phyloP scores from a whole-genome alignment of 139 green algal genomes.

The Chlamydomonas sp. region DNA sequence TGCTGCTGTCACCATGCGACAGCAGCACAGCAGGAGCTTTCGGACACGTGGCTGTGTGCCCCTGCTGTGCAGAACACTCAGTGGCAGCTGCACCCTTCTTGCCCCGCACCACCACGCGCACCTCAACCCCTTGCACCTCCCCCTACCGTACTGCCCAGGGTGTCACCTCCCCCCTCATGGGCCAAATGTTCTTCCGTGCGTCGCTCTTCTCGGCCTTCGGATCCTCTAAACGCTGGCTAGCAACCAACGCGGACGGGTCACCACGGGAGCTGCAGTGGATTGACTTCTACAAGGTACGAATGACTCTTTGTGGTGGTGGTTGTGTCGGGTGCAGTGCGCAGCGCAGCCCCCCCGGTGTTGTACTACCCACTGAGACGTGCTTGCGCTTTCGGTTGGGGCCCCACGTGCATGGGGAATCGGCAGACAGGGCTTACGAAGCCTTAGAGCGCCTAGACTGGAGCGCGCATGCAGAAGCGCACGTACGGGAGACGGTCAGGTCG shows the following conservation, averaged over 20 bases:
- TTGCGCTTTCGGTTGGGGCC: no score
- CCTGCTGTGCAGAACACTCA: no score
- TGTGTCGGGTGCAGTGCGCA: neutral
- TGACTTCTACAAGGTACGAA: conserved; percentile 78
- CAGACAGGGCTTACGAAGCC: no score
- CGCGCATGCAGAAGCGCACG: no score
- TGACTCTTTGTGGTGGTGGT: neutral
- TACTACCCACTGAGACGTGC: no score
- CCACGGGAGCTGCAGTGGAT: conserved; percentile 39
- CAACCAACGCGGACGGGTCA: conserved; percentile 77
- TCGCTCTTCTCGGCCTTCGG: conserved; percentile 91
- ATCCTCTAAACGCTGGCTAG: conserved; percentile 82
- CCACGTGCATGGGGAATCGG: no score
- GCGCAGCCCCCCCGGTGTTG: no score
- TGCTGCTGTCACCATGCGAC: no score
- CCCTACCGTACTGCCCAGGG: conserved; percentile 61
- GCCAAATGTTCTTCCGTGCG: conserved; percentile 95
- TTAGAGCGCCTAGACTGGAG: no score
- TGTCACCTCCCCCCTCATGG: conserved; percentile 89
- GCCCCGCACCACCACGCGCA: neutral
- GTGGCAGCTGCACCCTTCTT: neutral
- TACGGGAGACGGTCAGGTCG: no score
- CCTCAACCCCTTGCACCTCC: neutral
- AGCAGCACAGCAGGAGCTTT: no score
- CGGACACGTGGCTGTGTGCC: no score